Conservation (phyloP, 108 stramenopile genomes). For the Conticribra guillardii region DNA sequence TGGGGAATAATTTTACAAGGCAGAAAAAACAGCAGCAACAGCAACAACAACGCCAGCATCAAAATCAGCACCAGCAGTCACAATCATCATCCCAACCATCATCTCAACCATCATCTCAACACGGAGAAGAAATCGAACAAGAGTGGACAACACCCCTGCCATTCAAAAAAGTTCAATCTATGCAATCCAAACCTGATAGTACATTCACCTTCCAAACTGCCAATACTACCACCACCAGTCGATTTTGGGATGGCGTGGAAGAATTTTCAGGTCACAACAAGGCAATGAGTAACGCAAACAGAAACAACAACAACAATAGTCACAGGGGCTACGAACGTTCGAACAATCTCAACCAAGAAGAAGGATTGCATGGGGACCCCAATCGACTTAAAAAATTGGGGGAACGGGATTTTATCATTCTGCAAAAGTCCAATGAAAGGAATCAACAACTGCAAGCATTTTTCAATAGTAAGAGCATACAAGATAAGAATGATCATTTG, state of each 20-base stretch:
- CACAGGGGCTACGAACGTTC: background rate
- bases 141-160: conserved; percentile 25
- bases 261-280: conserved; percentile 2
- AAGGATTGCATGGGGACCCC: conserved; percentile 16
- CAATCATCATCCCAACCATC: background rate
- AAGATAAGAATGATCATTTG: background rate
- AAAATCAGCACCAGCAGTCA: background rate
- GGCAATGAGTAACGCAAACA: background rate
- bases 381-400: conserved; percentile 3
- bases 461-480: background rate
- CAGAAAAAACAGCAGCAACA: background rate
- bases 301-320: background rate
- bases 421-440: conserved; percentile 15
- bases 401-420: conserved; percentile 4
- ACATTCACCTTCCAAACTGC: conserved; percentile 20
- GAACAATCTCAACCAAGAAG: background rate
- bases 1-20: background rate
- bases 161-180: conserved; percentile 26
- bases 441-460: conserved; percentile 22
- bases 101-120: no score
- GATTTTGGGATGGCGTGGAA: conserved; percentile 52
- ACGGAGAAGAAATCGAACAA: background rate
- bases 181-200: conserved; percentile 25
- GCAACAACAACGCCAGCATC: background rate
- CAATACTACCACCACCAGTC: conserved; percentile 31